These are phyloP conservation scores for Herpetomonas samuelpessoai DNA, from an alignment of 208 protist species.

Conservation along the genomic window DNA sequence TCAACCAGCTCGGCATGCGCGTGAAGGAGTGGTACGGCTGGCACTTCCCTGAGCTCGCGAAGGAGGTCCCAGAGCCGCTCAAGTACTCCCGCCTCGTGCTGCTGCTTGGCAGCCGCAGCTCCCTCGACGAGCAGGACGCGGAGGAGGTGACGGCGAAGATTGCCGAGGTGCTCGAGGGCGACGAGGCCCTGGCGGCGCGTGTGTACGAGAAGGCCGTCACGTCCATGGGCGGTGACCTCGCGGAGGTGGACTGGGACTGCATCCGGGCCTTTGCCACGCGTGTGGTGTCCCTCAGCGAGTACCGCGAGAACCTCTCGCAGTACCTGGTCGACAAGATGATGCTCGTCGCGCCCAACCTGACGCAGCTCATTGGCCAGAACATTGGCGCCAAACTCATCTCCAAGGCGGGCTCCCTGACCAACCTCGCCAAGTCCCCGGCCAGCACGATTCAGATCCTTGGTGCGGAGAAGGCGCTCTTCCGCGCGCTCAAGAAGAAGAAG, in stretches of 20 bases:
- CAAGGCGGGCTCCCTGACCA: conserved; percentile 98
- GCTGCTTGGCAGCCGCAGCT: conserved; percentile 81
- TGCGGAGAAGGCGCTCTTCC: conserved; percentile 99
- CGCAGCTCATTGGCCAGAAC: conserved; percentile 97
- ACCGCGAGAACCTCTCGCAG: conserved; percentile 89
- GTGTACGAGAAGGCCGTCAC: conserved; percentile 92
- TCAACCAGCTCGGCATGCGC: conserved; percentile 99
- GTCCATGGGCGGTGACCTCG: conserved; percentile 97
- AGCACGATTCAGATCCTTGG: conserved; percentile 99
- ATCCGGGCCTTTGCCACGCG: conserved; percentile 95
- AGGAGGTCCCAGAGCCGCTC: conserved; percentile 96
- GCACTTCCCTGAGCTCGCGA: conserved; percentile 99
- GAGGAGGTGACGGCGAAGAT: conserved; percentile 72
- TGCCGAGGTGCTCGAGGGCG: conserved; percentile 81
- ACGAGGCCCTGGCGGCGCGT: conserved; percentile 72
- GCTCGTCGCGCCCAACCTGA: conserved; percentile 97
- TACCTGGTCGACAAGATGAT: conserved; percentile 98
- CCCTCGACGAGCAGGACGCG: conserved; percentile 66
- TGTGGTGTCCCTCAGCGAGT: conserved; percentile 93
- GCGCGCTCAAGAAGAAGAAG: conserved; percentile 97
- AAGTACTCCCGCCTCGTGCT: conserved; percentile 93
- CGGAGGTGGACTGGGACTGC: conserved; percentile 96
- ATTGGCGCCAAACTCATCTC: conserved; percentile 98
- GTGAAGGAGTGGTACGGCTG: conserved; percentile 99
- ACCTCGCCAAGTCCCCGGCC: conserved; percentile 99